phyloP scores from a whole-genome alignment of 2,329 filamentous ascomycete genomes.

The Tolypocladium pustulatum region DNA sequence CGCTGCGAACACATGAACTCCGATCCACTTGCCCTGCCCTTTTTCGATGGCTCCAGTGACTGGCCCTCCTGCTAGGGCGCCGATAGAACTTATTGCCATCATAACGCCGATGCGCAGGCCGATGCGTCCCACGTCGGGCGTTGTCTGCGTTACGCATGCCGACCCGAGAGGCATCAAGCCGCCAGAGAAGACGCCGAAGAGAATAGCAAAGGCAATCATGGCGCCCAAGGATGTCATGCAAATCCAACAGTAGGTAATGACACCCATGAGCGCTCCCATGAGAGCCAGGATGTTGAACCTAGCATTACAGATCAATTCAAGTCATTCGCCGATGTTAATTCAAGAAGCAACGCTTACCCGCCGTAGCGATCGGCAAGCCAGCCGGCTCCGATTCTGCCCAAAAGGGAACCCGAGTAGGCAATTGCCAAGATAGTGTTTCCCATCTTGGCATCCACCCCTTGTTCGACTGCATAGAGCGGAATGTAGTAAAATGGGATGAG shows the following conservation, averaged over 20 bases:
- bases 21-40: constrained; percentile 3
- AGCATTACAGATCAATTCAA: neutral
- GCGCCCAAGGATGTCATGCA: constrained; percentile 8
- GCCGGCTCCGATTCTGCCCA: constrained; percentile 41
- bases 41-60: constrained; percentile 11
- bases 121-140: constrained; percentile 15
- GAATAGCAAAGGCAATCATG: constrained; percentile 12
- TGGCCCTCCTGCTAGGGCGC: constrained; percentile 13
- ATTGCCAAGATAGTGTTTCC: constrained; percentile 53
- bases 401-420: constrained; percentile 45
- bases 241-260: constrained; percentile 20
- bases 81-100: constrained; percentile 19
- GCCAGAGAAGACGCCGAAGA: constrained; percentile 20
- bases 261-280: constrained; percentile 10
- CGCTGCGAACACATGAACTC: constrained; percentile 7
- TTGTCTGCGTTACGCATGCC: constrained; percentile 20
- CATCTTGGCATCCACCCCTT: constrained; percentile 33
- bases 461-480: constrained; percentile 40
- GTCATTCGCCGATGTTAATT: neutral
- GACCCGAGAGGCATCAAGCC: constrained; percentile 22
- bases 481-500: constrained; percentile 20
- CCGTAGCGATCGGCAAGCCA: constrained; percentile 40
- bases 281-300: constrained; percentile 30
- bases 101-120: constrained; percentile 20
- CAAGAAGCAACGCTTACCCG: constrained; percentile 12